phyloP scores from a whole-genome alignment of 768 basidiomycete species.

The Boletus sp. region DNA sequence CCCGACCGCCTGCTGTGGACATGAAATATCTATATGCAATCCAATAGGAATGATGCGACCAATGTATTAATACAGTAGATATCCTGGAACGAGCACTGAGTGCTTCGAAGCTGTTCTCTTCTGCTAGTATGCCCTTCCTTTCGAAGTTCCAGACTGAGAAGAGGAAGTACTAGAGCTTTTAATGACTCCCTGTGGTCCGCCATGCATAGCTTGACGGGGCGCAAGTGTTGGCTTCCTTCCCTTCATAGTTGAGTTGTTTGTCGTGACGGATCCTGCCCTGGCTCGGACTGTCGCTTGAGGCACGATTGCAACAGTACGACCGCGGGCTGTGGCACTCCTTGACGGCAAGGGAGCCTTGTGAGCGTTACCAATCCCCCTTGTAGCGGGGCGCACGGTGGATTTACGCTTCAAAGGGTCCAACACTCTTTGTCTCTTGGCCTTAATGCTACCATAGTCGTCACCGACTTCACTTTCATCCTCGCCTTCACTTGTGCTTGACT shows the following conservation, averaged over 20 bases:
- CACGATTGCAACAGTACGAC: slow-evolving; percentile 6
- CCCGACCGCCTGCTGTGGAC: background rate
- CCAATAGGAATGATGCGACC: slow-evolving; percentile 11
- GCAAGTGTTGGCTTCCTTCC: slow-evolving; percentile 10
- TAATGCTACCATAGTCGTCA: slow-evolving; percentile 6
- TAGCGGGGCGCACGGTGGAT: slow-evolving; percentile 26
- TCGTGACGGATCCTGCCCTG: slow-evolving; percentile 10
- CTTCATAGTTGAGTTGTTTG: slow-evolving; percentile 9
- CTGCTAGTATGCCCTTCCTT: slow-evolving; percentile 15
- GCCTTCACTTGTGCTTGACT: slow-evolving; percentile 24
- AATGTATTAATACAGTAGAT: slow-evolving; percentile 23
- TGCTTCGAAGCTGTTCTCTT: background rate
- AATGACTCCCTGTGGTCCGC: slow-evolving; percentile 9
- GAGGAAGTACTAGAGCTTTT: slow-evolving; percentile 26
- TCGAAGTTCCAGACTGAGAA: slow-evolving; percentile 28
- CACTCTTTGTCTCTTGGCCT: slow-evolving; percentile 27
- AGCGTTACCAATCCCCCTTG: slow-evolving; percentile 9
- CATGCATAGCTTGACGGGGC: slow-evolving; percentile 11
- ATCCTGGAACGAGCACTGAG: background rate
- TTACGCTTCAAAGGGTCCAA: slow-evolving; percentile 25
- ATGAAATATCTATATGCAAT: slow-evolving; percentile 7
- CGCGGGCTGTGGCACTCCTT: slow-evolving; percentile 8
- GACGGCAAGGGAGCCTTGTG: slow-evolving; percentile 17
- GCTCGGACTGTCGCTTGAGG: slow-evolving; percentile 11
- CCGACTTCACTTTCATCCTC: slow-evolving; percentile 17